phyloP scores from a whole-genome alignment of 1,139 yeast genomes.

The Candida sanyaensis region DNA sequence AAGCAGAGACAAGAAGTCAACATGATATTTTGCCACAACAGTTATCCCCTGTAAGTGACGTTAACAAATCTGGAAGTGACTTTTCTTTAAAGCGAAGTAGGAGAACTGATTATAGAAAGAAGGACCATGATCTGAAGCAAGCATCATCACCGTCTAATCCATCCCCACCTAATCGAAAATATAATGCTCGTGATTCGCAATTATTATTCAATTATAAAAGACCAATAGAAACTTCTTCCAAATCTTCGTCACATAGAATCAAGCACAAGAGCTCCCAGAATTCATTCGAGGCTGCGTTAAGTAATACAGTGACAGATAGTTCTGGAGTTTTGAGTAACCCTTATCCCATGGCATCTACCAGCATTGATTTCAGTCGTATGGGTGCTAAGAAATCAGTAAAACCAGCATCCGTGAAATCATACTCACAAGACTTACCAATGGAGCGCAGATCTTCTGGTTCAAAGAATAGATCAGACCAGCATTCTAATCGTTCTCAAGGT shows the following conservation, averaged over 20 bases:
- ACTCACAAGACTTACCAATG: background rate
- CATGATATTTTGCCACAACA: background rate
- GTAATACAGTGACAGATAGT: conserved; percentile 4
- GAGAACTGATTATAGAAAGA: conserved; percentile 43
- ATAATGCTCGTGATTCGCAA: conserved; percentile 30
- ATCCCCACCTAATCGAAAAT: conserved; percentile 10
- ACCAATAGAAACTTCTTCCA: conserved; percentile 10
- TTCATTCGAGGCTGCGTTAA: conserved; percentile 2
- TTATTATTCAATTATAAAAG: conserved; percentile 33
- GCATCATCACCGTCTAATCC: conserved; percentile 1
- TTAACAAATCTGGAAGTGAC: conserved; percentile 6
- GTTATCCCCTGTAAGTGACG: conserved; percentile 3
- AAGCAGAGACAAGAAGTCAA: conserved; percentile 8
- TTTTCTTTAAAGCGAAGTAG: conserved; percentile 42
- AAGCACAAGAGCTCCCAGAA: conserved; percentile 3
- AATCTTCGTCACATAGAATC: conserved; percentile 1
- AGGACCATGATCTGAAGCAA: conserved; percentile 7
- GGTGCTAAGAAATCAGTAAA: conserved; percentile 3
- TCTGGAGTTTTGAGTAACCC: conserved; percentile 5
- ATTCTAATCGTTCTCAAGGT: background rate
- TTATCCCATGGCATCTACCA: conserved; percentile 9
- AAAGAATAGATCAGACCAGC: conserved; percentile 2
- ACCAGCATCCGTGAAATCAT: background rate
- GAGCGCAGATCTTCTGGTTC: conserved; percentile 2
- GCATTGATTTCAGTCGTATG: conserved; percentile 8